Evolutionary conservation across 345 rosid species (phyloP), one percentile per base, ranked within the genome.

Genomic region (Stellera chamaejasme): DNA sequence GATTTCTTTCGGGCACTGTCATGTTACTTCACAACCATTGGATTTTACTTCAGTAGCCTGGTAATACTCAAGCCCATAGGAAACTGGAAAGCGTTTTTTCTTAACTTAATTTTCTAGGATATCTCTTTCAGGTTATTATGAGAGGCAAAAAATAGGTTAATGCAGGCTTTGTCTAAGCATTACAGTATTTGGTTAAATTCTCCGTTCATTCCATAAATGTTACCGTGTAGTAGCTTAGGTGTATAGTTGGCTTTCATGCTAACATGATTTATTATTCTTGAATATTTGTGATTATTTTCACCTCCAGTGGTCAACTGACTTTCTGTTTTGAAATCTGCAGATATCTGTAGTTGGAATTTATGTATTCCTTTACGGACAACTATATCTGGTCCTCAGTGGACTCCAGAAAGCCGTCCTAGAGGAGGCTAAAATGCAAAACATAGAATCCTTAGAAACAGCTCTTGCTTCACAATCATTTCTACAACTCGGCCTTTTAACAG

Each of bases 1-100:
- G 98, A 92, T 81, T 92, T 92, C 74, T 92, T 92, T 75, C 80
- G 98, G 69, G 85, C 86, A 95, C 68, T 92, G 27, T 92, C 98
- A 39, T 92, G 93, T 70, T 92, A 92, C 76, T 85, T 88, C 77
- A 92, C 98, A 36, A 92, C 98, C 61, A 81, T 80, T 64, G 98
- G 98, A 10, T 92, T 92, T 77, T 92, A 85, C 71, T 83, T 88
- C 78, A 88, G 87, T 62, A 85, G 84, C 74, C 64, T 88, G 96
- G 98, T 92, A 86, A 68, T 27, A 62, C 12, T 56, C 51, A 55
- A 13, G 45, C 43, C 57, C 2, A 45, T 11, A 19, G 27, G 13
- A 36, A 54, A 4, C 46, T 48, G 5, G 16, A 36, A 15, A 11
- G 45, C 5, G 27, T 32, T 14, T n/a, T n/a, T 32, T 19, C 32